Base-by-base conservation (phyloP, 2,329 filamentous ascomycete species). In the Penicillium sclerotigenum region DNA sequence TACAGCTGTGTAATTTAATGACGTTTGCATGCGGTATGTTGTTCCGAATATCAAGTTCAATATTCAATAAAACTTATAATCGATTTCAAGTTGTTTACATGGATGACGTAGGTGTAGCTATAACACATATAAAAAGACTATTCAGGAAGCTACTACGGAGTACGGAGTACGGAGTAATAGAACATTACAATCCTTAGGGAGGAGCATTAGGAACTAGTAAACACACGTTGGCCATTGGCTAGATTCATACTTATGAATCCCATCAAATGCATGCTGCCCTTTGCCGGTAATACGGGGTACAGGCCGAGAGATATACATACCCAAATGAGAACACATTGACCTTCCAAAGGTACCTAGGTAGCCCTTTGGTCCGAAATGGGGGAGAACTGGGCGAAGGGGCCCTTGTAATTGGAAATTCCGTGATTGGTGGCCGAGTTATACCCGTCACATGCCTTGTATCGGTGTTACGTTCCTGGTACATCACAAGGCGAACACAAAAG, bases 361-460 rank as follows among this genome's bases (percentile, higher is more conserved):
- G 43, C 47, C 43, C 55, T 56, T 65, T 64, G 56, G 56, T 49
- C 62, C 62, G 62, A 54, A 50, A 48, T 40, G 11, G 26, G 26
- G 31, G 51, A 33, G 16, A 59, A 40, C 34, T 37, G 54, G 28
- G 42, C 36, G 29, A 40, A 29, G 31, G 47, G 47, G 52, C 10
- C 28, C 36, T 34, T 53, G 59, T 63, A 66, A 66, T 66, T 52
- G 57, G 46, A 47, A 64, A 53, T 20, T 31, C 50, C 24, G 14
- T 66, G 64, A 66, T 66, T 66, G 64, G 64, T 59, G 56, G 57
- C 43, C 50, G 47, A 37, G 41, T 51, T 49, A 51, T 40, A 52
- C 55, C 59, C 61, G 61, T 64, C 64, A 66, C 64, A 66, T 66
- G 65, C 62, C 57, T 52, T 52, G 62, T 67, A 67, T 65, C 61